Conservation (phyloP, 768 basidiomycete species). For the Sporobolomyces phaffii region DNA sequence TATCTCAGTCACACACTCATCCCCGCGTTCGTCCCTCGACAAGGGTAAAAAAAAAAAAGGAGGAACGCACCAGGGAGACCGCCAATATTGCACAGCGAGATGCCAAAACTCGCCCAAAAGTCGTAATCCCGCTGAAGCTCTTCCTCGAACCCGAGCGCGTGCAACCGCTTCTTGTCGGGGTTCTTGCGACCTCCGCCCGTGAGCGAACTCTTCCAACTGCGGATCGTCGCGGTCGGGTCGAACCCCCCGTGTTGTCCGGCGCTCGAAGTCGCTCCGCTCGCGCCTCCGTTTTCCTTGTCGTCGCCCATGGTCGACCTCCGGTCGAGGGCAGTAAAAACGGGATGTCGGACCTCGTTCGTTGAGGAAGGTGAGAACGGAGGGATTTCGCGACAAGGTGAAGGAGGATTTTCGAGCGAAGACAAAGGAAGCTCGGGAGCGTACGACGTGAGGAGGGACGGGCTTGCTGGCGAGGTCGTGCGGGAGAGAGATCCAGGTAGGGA, state of each 20-base stretch:
- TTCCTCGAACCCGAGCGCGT: slow-evolving; percentile 35
- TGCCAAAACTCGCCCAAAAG: slow-evolving; percentile 31
- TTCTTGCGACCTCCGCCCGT: slow-evolving; percentile 5
- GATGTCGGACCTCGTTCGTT: slow-evolving; percentile 2
- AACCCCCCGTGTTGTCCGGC: background rate
- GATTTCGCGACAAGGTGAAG: background rate
- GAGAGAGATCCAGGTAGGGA: background rate
- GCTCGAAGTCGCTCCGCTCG: background rate
- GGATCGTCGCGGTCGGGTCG: slow-evolving; percentile 18
- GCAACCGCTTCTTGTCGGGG: slow-evolving; percentile 27
- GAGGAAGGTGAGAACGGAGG: slow-evolving; percentile 2
- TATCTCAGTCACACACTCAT: no score
- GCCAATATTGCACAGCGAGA: slow-evolving; percentile 36
- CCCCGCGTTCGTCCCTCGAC: background rate
- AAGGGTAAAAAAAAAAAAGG: background rate
- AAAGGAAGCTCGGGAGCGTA: background rate
- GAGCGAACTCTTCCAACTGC: slow-evolving; percentile 25
- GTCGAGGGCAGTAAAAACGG: background rate
- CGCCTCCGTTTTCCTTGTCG: slow-evolving; percentile 1
- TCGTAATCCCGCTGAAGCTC: slow-evolving; percentile 35
- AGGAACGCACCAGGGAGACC: slow-evolving; percentile 27
- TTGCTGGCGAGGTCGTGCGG: background rate
- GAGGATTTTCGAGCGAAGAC: background rate
- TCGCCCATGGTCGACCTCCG: background rate
- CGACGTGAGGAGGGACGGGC: slow-evolving; percentile 3